Base-by-base conservation (phyloP, 164 flowering plant species). In the Tetracentron sinense region DNA sequence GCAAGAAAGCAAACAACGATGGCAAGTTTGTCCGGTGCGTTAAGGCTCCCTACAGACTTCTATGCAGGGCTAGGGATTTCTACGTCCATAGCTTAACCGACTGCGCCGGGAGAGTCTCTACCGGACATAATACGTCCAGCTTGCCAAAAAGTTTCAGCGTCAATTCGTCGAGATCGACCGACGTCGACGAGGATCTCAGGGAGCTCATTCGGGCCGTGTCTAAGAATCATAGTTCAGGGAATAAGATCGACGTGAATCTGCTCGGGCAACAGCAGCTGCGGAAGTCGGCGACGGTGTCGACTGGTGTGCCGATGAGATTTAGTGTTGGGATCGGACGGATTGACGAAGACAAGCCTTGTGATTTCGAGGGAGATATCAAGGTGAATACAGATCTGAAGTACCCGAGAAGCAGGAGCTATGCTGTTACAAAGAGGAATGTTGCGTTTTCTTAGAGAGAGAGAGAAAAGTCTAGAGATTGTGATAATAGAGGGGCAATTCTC, bases 241-340 rank as follows among this genome's bases (percentile, higher is more conserved):
- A 64, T n/a, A 54, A 62, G 49, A 58, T 64, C 19, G 83, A 71
- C 23, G 20, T 61, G 3, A 68, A 79, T 10, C 28, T 60, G 47
- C 11, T 49, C 1, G 7, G 69, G 33, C 63, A 47, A 12, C 29
- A 60, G 52, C 72, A 68, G 30, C 50, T 26, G 38, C 42, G 1
- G 42, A 31, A 11, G 51, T 27, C 30, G 55, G 0, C 58, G 67
- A 4, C 22, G 48, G 58, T 29, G 54, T 14, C 73, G 29, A 70
- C 42, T 56, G 62, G 49, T 14, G 63, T 78, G 67, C 81, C 78
- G 17, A 83, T 87, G 73, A 83, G 86, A 51, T 46, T 61, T n/a
- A 83, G 87, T 38, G 87, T 84, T 7, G 87, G 74, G 23, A 81
- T 89, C 82, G 87, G 83, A 7, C 78, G 77, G 66, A 90, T 90